phyloP scores from a whole-genome alignment of 2,329 filamentous ascomycete genomes.

The Aspergillus brunneoviolaceus region DNA sequence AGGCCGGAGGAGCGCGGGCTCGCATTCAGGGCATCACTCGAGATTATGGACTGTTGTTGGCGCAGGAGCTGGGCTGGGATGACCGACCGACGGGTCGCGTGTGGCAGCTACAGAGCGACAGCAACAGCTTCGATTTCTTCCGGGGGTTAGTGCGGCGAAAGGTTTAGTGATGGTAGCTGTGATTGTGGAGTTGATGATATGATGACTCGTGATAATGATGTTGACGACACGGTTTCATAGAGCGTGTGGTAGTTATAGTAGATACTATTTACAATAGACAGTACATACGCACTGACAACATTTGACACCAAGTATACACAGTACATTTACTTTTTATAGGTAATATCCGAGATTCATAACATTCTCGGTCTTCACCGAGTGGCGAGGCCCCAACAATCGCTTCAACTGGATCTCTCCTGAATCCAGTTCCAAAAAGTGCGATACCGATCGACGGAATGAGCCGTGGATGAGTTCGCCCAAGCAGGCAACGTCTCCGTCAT shows the following conservation, averaged over 20 bases:
- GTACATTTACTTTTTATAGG: background rate
- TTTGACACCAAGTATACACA: too few species aligned
- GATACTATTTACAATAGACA: background rate
- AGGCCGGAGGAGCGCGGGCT: constrained; percentile 71
- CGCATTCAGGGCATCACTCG: constrained; percentile 80
- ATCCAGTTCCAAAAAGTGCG: background rate
- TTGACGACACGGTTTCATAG: background rate
- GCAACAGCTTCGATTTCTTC: constrained; percentile 98
- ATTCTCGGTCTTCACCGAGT: background rate
- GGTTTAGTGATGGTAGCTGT: constrained; percentile 44
- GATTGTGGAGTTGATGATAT: background rate
- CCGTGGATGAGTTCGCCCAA: background rate
- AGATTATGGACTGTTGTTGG: constrained; percentile 86
- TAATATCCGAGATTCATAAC: background rate
- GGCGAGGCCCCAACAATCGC: background rate
- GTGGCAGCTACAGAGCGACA: constrained; percentile 88
- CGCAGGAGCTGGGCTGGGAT: constrained; percentile 74
- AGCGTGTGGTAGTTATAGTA: background rate
- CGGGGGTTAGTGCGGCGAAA: constrained; percentile 82
- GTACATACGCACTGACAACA: too few species aligned
- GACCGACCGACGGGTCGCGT: constrained; percentile 73
- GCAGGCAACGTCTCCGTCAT: background rate
- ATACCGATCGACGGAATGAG: background rate
- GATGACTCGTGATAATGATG: background rate
- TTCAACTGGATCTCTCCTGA: background rate